Percentiles rank a stretch among this genome's conserved stretches.
Evolutionary conservation across 2,329 filamentous ascomycete species (phyloP).

Genomic region (Taxawa tesnikishii): DNA sequence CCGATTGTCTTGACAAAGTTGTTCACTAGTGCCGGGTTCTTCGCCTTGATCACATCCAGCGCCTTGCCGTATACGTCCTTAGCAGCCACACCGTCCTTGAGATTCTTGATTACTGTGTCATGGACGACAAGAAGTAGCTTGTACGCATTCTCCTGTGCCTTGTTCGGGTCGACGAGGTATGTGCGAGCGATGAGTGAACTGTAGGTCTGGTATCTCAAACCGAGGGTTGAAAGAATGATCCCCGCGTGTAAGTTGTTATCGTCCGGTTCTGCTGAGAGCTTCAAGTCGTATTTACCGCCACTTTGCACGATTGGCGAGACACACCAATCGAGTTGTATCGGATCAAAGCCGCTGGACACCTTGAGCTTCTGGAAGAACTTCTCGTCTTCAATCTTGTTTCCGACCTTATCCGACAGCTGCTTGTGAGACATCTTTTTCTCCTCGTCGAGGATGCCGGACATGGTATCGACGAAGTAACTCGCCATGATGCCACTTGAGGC

Average conservation of each 20-base stretch:
- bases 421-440: slow-evolving; percentile 96
- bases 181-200: slow-evolving; percentile 85
- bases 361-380: slow-evolving; percentile 89
- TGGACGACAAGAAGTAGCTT: slow-evolving; percentile 77
- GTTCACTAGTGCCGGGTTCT: slow-evolving; percentile 91
- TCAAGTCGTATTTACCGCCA: slow-evolving; percentile 87
- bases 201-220: slow-evolving; percentile 91
- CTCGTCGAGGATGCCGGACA: slow-evolving; percentile 89
- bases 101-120: slow-evolving; percentile 78
- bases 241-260: slow-evolving; percentile 74
- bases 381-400: slow-evolving; percentile 80
- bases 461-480: slow-evolving; percentile 94
- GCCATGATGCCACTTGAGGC: slow-evolving; percentile 92
- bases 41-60: slow-evolving; percentile 63
- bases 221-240: slow-evolving; percentile 85
- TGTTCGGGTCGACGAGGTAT: slow-evolving; percentile 94
- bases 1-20: slow-evolving; percentile 90
- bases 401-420: slow-evolving; percentile 71
- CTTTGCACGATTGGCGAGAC: slow-evolving; percentile 86
- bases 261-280: slow-evolving; percentile 66
- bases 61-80: slow-evolving; percentile 93
- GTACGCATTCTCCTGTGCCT: slow-evolving; percentile 88
- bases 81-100: slow-evolving; percentile 71
- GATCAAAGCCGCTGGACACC: slow-evolving; percentile 76
- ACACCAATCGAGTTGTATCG: slow-evolving; percentile 84